Evolutionary conservation across 768 basidiomycete genomes (phyloP).

Genomic region (Neoboletus magnificus): DNA sequence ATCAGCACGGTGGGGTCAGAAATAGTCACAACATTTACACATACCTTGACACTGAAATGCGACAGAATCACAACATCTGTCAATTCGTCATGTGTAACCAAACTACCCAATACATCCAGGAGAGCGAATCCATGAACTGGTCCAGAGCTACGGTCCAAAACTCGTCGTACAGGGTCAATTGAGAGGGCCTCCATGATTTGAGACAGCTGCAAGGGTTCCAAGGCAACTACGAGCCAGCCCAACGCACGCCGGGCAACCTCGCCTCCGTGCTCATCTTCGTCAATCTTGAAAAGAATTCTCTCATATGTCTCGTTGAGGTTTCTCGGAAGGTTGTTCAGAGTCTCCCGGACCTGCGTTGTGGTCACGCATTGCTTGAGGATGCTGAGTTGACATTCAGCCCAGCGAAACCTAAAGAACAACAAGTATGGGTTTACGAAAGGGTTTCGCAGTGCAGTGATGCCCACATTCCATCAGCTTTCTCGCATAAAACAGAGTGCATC

Average conservation of each 20-base stretch:
- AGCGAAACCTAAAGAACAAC: constrained; percentile 7
- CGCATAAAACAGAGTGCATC: background rate
- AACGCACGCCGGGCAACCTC: background rate
- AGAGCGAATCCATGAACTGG: constrained; percentile 3
- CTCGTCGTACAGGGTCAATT: background rate
- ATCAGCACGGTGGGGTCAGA: background rate
- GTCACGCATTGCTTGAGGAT: background rate
- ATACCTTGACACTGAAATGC: constrained; percentile 14
- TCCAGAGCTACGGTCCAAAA: background rate
- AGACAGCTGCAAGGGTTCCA: background rate
- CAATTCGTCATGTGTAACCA: constrained; percentile 1
- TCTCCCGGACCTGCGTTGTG: background rate
- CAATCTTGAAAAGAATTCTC: background rate
- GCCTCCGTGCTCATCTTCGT: background rate
- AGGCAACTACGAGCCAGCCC: constrained; percentile 9
- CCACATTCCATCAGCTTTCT: constrained; percentile 15
- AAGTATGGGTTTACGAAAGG: too few relatives aligned
- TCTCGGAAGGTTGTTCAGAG: background rate
- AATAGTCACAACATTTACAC: background rate
- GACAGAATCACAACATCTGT: constrained; percentile 5
- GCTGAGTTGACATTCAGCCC: constrained; percentile 14
- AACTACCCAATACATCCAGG: background rate
- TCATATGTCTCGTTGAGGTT: constrained; percentile 8
- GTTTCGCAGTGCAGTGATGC: background rate
- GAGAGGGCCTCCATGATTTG: constrained; percentile 8